Percentiles rank a stretch among this genome's conserved stretches.
Evolutionary conservation across 306 rosid genomes (phyloP).

Genomic region (Echinosophora koreensis): DNA sequence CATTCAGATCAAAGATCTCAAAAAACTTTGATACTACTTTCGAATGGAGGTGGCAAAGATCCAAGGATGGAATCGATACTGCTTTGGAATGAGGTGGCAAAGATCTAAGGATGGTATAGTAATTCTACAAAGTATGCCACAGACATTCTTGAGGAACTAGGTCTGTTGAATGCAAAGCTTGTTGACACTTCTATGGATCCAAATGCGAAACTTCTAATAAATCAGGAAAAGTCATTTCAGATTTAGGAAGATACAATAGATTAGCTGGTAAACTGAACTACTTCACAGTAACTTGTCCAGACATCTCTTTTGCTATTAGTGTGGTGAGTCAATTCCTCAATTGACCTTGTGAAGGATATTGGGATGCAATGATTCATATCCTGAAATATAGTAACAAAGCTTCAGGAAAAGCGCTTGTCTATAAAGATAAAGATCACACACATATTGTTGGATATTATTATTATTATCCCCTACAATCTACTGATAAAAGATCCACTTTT

Average conservation of each 20-base stretch:
- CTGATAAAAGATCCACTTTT: too few relatives aligned
- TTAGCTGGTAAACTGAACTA: not conserved
- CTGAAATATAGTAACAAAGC: too few relatives aligned
- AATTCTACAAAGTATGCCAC: not conserved
- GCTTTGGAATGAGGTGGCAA: not conserved
- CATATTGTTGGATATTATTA: too few relatives aligned
- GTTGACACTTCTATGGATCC: not conserved
- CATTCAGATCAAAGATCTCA: not conserved
- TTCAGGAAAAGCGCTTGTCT: too few relatives aligned
- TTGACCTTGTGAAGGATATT: too few relatives aligned
- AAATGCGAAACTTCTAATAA: not conserved
- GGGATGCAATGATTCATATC: too few relatives aligned
- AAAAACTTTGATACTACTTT: not conserved
- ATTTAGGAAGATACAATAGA: not conserved
- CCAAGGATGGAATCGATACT: too few relatives aligned
- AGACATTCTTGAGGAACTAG: not conserved
- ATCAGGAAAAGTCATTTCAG: not conserved
- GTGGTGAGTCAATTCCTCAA: not conserved
- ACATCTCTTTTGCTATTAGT: not conserved
- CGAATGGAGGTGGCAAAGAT: not conserved
- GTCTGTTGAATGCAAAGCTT: not conserved
- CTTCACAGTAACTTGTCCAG: not conserved
- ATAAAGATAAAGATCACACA: too few relatives aligned
- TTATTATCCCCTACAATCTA: too few relatives aligned
- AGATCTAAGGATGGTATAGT: not conserved